Percentiles rank a stretch among this genome's conserved stretches.
Evolutionary conservation across 345 rosid genomes (phyloP).

Genomic region (Schrenkiella parvula): DNA sequence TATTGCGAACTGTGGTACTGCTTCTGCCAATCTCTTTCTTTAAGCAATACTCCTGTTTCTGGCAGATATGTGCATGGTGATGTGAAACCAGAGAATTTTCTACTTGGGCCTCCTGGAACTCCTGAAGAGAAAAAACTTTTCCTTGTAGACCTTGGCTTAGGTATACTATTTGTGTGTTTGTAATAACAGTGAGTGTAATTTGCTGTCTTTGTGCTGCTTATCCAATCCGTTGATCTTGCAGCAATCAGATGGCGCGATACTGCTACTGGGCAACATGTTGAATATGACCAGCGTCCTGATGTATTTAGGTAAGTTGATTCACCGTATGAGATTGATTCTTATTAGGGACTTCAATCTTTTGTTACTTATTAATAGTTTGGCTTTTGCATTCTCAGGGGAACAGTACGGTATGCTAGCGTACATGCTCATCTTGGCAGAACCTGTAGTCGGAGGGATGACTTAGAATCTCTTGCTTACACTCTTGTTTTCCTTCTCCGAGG

Average conservation of each 20-base stretch:
- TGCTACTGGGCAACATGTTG: constrained; percentile 81
- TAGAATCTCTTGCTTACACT: constrained; percentile 97
- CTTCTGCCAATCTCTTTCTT: neutral
- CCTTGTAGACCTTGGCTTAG: constrained; percentile 91
- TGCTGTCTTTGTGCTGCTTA: constrained; percentile 16
- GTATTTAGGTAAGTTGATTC: constrained; percentile 65
- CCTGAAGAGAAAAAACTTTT: constrained; percentile 85
- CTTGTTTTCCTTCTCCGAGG: constrained; percentile 98
- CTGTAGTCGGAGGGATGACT: constrained; percentile 93
- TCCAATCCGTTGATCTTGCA: constrained; percentile 34
- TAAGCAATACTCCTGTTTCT: constrained; percentile 16
- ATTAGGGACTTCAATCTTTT: neutral
- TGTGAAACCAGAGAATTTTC: constrained; percentile 94
- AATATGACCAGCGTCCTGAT: constrained; percentile 98
- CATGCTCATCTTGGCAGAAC: constrained; percentile 99
- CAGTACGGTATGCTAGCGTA: constrained; percentile 94
- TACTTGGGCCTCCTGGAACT: constrained; percentile 86
- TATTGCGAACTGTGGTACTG: neutral
- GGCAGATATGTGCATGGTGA: constrained; percentile 96
- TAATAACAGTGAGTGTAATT: neutral
- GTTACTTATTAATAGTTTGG: neutral
- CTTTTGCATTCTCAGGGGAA: constrained; percentile 63
- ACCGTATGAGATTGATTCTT: constrained; percentile 1
- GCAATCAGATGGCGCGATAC: constrained; percentile 89
- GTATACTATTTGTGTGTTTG: constrained; percentile 32